Evolutionary conservation across 306 rosid genomes (phyloP).

Genomic region (Rosa lucieae): DNA sequence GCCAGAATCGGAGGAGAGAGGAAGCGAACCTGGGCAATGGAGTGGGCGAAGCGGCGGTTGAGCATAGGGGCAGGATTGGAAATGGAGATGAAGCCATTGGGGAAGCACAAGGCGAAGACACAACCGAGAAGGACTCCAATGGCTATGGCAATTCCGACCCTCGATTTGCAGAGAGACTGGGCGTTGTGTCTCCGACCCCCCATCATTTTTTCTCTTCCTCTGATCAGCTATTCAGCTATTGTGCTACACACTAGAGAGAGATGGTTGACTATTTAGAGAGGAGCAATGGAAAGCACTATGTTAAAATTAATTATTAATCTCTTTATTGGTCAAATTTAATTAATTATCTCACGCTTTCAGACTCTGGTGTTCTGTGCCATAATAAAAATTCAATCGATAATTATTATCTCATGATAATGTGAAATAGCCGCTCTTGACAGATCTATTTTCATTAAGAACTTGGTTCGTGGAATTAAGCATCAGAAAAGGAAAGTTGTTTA

Average conservation of each 20-base stretch:
- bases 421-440: no score
- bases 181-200: conserved; percentile 55
- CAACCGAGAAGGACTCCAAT: conserved; percentile 73
- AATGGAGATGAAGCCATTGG: conserved; percentile 51
- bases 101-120: conserved; percentile 60
- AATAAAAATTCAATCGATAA: no score
- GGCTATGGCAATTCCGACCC: conserved; percentile 47
- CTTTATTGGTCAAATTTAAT: no score
- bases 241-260: not conserved
- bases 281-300: no score
- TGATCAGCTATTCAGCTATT: not conserved
- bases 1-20: not conserved
- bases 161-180: conserved; percentile 48
- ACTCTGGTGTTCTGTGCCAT: no score
- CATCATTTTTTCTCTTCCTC: conserved; percentile 40
- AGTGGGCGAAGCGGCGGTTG: conserved; percentile 33
- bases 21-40: conserved; percentile 55
- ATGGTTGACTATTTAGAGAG: not conserved
- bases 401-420: no score
- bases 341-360: no score
- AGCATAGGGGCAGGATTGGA: conserved; percentile 34
- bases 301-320: no score
- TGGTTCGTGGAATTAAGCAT: no score
- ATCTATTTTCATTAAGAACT: no score
- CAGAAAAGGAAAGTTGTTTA: no score